Conservation (phyloP, 179 eudicot species). For the Silene noctiflora region DNA sequence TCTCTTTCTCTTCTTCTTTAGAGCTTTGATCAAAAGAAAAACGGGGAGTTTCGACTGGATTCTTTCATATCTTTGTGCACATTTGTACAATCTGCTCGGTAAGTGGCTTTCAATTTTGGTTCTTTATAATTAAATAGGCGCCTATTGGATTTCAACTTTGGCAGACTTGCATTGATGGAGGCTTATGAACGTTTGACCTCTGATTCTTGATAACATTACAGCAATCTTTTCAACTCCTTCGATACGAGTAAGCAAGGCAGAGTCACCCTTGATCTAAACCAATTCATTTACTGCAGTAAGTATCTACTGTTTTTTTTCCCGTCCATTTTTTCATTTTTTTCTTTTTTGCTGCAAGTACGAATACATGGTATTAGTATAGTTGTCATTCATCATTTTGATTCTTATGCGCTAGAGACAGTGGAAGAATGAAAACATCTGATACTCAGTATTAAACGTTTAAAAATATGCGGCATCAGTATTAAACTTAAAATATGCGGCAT, state of each 20-base stretch:
- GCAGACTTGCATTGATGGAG: not conserved
- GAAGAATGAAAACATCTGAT: not conserved
- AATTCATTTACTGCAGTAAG: slow-evolving; percentile 88
- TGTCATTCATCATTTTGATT: not conserved
- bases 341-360: not conserved
- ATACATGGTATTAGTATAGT: not conserved
- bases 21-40: slow-evolving; percentile 83
- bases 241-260: slow-evolving; percentile 85
- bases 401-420: not conserved
- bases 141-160: not conserved
- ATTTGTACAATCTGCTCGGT: slow-evolving; percentile 87
- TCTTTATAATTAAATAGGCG: not conserved
- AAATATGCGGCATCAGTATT: not conserved
- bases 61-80: slow-evolving; percentile 78
- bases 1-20: slow-evolving; percentile 27
- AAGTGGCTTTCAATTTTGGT: slow-evolving; percentile 19
- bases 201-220: slow-evolving; percentile 23
- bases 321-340: slow-evolving; percentile 1
- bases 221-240: slow-evolving; percentile 87
- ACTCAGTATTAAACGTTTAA: not conserved
- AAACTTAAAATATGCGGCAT: not conserved
- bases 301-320: slow-evolving; percentile 8
- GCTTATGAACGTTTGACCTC: not conserved
- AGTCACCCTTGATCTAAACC: slow-evolving; percentile 84
- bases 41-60: slow-evolving; percentile 74